Conservation (phyloP, 805 yeast genomes). For the Hanseniaspora thailandica region DNA sequence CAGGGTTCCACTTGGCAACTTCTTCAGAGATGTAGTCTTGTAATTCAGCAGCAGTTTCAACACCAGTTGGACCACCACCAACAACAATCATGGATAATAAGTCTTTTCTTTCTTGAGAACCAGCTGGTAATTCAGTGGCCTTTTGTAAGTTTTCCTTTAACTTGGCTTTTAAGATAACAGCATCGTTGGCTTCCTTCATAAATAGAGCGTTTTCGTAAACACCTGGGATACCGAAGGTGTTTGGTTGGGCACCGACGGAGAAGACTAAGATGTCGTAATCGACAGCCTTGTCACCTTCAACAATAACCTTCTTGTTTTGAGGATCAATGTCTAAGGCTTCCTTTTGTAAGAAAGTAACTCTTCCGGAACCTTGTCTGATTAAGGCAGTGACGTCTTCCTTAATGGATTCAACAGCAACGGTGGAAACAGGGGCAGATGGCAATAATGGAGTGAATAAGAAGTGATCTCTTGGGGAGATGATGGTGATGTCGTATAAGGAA, state of each 20-base stretch:
- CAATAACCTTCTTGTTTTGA: constrained; percentile 46
- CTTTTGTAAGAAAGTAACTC: constrained; percentile 76
- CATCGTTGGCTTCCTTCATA: constrained; percentile 82
- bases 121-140: constrained; percentile 64
- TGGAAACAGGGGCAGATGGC: constrained; percentile 91
- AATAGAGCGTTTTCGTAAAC: constrained; percentile 78
- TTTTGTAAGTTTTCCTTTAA: constrained; percentile 82
- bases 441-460: constrained; percentile 90
- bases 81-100: constrained; percentile 81
- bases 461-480: constrained; percentile 89
- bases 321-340: constrained; percentile 80
- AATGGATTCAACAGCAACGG: constrained; percentile 79
- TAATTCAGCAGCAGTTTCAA: constrained; percentile 91
- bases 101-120: constrained; percentile 69
- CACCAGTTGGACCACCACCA: constrained; percentile 99
- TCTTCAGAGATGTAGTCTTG: constrained; percentile 92
- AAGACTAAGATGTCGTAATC: constrained; percentile 74
- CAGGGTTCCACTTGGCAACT: constrained; percentile 79
- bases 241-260: constrained; percentile 92
- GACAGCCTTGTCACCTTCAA: constrained; percentile 44
- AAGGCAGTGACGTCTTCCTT: constrained; percentile 86
- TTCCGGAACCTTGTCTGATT: constrained; percentile 67
- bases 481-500: constrained; percentile 72
- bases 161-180: constrained; percentile 68
- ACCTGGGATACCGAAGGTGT: constrained; percentile 92